A percentile compares a stretch with the other conserved stretches of the same genome.
Conservation (phyloP, 179 eudicot genomes). For the Silene noctiflora region DNA sequence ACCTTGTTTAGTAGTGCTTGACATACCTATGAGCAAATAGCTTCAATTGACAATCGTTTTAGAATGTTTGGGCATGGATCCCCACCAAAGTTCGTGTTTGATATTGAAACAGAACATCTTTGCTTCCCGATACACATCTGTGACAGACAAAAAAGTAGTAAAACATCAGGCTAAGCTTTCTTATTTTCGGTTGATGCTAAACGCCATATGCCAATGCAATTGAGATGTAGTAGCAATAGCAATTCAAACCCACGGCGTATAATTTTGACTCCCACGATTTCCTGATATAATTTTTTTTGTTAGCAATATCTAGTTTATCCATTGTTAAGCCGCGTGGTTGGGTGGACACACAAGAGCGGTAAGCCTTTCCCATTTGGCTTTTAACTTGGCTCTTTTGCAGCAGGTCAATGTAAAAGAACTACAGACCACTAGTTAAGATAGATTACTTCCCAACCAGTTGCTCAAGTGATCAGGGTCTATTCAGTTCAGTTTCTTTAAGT, state of each 20-base stretch:
- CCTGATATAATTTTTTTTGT: no score
- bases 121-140: slow-evolving; percentile 78
- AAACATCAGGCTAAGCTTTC: not conserved
- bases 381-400: no score
- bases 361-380: no score
- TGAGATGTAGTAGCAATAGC: not conserved
- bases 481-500: no score
- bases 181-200: not conserved
- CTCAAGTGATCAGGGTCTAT: no score
- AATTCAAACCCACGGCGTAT: not conserved
- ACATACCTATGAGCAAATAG: slow-evolving; percentile 45
- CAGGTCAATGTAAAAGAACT: no score
- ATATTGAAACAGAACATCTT: slow-evolving; percentile 59
- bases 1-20: slow-evolving; percentile 9
- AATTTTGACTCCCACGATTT: no score
- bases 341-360: no score
- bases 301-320: no score
- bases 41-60: slow-evolving; percentile 82
- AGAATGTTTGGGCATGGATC: slow-evolving; percentile 85
- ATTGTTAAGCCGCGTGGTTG: no score
- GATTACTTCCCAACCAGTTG: no score
- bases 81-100: slow-evolving; percentile 64
- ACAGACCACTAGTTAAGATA: no score
- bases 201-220: not conserved
- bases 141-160: not conserved